Evolutionary conservation across 495 filamentous ascomycete species (phyloP).

Genomic region (Penicillium dipodomyicola): DNA sequence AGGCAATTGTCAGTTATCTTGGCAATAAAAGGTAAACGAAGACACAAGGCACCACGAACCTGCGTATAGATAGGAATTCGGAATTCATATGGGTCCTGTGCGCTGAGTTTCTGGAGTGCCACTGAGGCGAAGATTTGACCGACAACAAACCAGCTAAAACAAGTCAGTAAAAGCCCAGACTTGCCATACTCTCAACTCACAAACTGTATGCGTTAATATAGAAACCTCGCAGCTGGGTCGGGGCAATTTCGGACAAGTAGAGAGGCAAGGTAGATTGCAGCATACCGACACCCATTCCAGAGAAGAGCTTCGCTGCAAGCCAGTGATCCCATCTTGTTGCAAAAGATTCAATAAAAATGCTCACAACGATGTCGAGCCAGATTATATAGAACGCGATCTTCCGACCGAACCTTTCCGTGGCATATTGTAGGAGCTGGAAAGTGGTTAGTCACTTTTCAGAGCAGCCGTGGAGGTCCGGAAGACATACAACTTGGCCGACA

Average conservation of each 20-base stretch:
- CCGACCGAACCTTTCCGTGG: constrained; percentile 31
- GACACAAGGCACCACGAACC: constrained; percentile 15
- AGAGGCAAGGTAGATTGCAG: constrained; percentile 43
- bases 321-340: constrained; percentile 39
- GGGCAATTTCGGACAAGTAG: constrained; percentile 41
- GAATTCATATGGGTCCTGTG: constrained; percentile 30
- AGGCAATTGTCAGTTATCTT: neutral
- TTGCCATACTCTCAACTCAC: constrained; percentile 11
- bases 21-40: neutral
- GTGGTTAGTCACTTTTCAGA: too few species aligned
- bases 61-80: constrained; percentile 43
- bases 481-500: constrained; percentile 31
- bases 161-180: neutral
- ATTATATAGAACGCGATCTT: constrained; percentile 34
- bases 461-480: too few species aligned
- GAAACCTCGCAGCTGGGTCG: constrained; percentile 39
- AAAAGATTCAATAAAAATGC: constrained; percentile 39
- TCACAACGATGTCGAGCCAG: constrained; percentile 32
- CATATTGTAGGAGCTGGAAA: constrained; percentile 32
- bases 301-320: constrained; percentile 43
- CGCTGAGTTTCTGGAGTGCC: constrained; percentile 32
- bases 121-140: constrained; percentile 43
- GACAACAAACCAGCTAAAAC: constrained; percentile 38
- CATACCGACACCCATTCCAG: constrained; percentile 43
- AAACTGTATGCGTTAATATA: constrained; percentile 43